Evolutionary conservation across 1,139 yeast genomes (phyloP).

Genomic region (Saccharomyces hybrid): DNA sequence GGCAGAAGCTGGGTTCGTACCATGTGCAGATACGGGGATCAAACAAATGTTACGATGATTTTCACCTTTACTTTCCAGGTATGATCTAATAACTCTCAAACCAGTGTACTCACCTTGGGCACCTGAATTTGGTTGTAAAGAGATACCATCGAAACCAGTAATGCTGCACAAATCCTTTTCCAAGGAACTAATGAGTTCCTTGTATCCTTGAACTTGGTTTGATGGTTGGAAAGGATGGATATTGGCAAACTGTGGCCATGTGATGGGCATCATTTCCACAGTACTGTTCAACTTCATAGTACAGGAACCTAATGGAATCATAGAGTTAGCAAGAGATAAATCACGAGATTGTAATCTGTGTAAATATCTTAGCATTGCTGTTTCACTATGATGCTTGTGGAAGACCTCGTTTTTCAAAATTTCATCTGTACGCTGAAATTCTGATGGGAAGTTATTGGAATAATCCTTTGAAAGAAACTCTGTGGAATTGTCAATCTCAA

Average conservation of each 20-base stretch:
- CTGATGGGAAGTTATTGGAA: constrained; percentile 37
- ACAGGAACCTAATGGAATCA: constrained; percentile 97
- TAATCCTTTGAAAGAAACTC: constrained; percentile 9
- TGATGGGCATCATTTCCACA: constrained; percentile 86
- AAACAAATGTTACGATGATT: constrained; percentile 70
- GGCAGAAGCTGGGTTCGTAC: constrained; percentile 97
- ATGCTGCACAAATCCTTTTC: constrained; percentile 83
- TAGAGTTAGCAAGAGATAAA: constrained; percentile 85
- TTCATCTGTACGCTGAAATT: constrained; percentile 51
- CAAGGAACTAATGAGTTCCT: constrained; percentile 62
- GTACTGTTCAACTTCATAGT: constrained; percentile 96
- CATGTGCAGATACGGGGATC: constrained; percentile 96
- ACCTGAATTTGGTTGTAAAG: constrained; percentile 94
- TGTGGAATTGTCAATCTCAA: constrained; percentile 29
- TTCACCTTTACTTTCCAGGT: constrained; percentile 66
- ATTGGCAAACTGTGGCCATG: constrained; percentile 86
- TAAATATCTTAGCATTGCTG: constrained; percentile 85
- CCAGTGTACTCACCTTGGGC: constrained; percentile 99
- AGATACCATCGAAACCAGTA: constrained; percentile 90
- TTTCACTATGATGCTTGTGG: constrained; percentile 84
- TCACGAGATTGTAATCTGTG: constrained; percentile 82
- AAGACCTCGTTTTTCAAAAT: constrained; percentile 71
- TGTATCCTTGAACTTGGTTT: constrained; percentile 81
- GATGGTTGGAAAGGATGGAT: constrained; percentile 90
- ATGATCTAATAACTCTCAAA: constrained; percentile 73